Percentiles rank a stretch among this genome's conserved stretches.
Evolutionary conservation across 495 filamentous ascomycete species (phyloP).

Genomic region (Podospora tetraspora): DNA sequence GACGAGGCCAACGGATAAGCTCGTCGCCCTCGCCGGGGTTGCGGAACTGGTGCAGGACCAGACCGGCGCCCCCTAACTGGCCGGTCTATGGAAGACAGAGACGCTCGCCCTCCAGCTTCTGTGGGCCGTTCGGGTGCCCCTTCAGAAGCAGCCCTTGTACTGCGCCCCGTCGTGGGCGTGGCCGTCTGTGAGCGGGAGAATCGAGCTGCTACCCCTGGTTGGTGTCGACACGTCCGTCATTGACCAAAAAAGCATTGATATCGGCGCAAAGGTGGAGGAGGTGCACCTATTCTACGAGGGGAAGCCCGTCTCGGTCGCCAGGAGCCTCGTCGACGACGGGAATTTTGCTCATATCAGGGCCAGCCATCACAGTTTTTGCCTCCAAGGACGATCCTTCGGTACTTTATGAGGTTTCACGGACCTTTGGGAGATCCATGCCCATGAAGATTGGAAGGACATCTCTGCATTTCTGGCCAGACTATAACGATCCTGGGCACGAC

Average conservation of each 20-base stretch:
- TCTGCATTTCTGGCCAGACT: background rate
- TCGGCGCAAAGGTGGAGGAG: no score
- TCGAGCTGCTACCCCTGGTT: background rate
- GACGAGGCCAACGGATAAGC: slow-evolving; percentile 10
- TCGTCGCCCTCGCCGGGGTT: slow-evolving; percentile 15
- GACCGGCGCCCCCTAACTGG: background rate
- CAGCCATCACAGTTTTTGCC: background rate
- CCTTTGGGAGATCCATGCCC: background rate
- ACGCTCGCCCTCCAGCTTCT: background rate
- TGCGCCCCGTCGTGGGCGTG: slow-evolving; percentile 18
- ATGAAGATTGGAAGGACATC: background rate
- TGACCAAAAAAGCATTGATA: no score
- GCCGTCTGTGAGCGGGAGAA: slow-evolving; percentile 4
- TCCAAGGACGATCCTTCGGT: background rate
- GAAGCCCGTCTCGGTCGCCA: no score
- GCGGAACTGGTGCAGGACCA: slow-evolving; percentile 1
- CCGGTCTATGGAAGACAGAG: background rate
- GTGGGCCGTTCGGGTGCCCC: background rate
- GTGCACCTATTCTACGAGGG: no score
- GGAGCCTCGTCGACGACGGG: no score
- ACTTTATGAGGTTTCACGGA: background rate
- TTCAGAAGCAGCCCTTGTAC: background rate
- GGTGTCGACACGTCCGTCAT: no score
- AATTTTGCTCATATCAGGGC: background rate
- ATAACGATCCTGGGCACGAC: background rate